Conservation (phyloP, 805 yeast genomes). For the Torulaspora microellipsoides region DNA sequence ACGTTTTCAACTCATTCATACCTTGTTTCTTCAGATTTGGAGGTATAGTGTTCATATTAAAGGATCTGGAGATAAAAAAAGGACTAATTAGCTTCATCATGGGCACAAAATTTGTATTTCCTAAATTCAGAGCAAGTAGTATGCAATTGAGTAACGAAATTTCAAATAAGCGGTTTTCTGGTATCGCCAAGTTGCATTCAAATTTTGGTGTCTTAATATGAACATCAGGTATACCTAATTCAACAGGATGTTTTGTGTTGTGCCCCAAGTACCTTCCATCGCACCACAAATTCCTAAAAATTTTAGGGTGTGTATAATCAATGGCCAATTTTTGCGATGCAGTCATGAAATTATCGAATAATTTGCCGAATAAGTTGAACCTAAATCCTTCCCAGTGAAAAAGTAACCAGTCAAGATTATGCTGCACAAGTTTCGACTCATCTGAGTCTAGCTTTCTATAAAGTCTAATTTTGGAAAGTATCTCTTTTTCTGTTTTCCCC, state of each 20-base stretch:
- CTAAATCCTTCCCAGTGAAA: conserved; percentile 40
- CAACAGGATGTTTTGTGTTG: conserved; percentile 21
- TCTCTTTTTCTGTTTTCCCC: conserved; percentile 24
- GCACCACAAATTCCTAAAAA: conserved; percentile 50
- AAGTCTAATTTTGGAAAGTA: conserved; percentile 29
- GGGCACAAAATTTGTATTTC: conserved; percentile 39
- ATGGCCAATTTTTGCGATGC: conserved; percentile 49
- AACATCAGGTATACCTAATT: conserved; percentile 15
- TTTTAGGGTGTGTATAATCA: conserved; percentile 53
- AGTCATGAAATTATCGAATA: conserved; percentile 49
- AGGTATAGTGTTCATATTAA: conserved; percentile 30
- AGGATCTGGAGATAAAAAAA: conserved; percentile 41
- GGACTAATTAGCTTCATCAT: conserved; percentile 42
- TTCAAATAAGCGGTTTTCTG: conserved; percentile 38
- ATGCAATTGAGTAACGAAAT: conserved; percentile 42
- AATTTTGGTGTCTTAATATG: conserved; percentile 22
- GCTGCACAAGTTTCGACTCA: conserved; percentile 40
- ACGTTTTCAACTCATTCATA: conserved; percentile 21
- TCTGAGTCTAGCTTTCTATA: conserved; percentile 38
- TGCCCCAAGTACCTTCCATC: conserved; percentile 36
- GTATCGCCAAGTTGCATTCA: conserved; percentile 31
- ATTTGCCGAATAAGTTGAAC: conserved; percentile 46
- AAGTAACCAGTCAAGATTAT: conserved; percentile 40
- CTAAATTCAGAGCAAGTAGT: conserved; percentile 47
- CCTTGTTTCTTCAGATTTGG: conserved; percentile 25